These are phyloP conservation scores for Simplicillium aogashimaense DNA, from an alignment of 2,329 filamentous ascomycete genomes.

Conservation along the genomic window DNA sequence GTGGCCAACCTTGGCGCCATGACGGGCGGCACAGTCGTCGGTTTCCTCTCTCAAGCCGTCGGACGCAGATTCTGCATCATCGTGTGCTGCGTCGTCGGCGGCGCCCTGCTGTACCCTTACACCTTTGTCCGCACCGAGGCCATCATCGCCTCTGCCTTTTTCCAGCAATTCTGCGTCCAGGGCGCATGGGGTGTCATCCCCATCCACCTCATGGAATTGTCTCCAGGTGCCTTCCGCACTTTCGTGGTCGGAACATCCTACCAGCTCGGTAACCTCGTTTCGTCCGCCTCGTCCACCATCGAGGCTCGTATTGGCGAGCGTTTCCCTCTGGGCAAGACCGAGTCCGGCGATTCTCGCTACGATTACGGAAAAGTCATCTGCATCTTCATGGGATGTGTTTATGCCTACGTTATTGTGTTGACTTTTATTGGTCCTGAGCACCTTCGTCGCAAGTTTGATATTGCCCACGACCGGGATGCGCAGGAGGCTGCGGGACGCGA, in stretches of 20 bases:
- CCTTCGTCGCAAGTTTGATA: constrained; percentile 39
- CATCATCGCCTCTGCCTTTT: constrained; percentile 74
- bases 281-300: constrained; percentile 61
- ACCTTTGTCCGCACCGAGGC: constrained; percentile 53
- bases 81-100: constrained; percentile 52
- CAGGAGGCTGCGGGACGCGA: constrained; percentile 33
- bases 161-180: constrained; percentile 72
- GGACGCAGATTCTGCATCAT: constrained; percentile 63
- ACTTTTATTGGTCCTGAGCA: constrained; percentile 54
- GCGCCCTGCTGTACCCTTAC: constrained; percentile 76
- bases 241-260: constrained; percentile 67
- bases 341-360: constrained; percentile 42
- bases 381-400: constrained; percentile 87
- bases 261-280: constrained; percentile 69
- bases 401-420: constrained; percentile 48
- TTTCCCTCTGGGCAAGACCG: constrained; percentile 56
- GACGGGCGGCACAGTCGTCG: constrained; percentile 54
- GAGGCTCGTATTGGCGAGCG: constrained; percentile 65
- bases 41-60: constrained; percentile 59
- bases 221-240: constrained; percentile 61
- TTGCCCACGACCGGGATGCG: constrained; percentile 36
- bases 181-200: constrained; percentile 70
- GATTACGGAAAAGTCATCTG: constrained; percentile 78
- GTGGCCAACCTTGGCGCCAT: constrained; percentile 64
- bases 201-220: constrained; percentile 70